A percentile compares a stretch with the other conserved stretches of the same genome.
Conservation (phyloP, 176 grass and related monocot species). For the Typha latifolia region DNA sequence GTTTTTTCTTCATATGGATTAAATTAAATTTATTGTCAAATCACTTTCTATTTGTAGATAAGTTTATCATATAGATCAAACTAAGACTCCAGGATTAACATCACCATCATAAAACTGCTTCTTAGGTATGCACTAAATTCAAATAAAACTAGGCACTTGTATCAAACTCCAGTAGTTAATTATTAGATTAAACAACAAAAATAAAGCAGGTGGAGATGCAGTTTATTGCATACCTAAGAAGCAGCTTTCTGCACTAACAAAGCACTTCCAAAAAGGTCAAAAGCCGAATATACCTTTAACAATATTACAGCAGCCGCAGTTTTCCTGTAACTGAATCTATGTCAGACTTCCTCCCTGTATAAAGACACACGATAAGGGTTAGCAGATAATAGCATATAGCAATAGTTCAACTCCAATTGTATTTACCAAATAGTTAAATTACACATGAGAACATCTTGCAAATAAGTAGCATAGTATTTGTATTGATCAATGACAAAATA, state of each 20-base stretch:
- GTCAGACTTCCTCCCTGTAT: constrained; percentile 66
- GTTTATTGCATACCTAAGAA: neutral
- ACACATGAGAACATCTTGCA: too few relatives aligned
- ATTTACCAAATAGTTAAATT: too few relatives aligned
- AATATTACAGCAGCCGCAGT: constrained; percentile 39
- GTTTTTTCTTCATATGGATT: too few relatives aligned
- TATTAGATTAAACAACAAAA: neutral
- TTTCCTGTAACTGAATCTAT: constrained; percentile 70
- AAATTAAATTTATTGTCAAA: neutral
- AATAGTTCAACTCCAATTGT: too few relatives aligned
- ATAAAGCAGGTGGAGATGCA: too few relatives aligned
- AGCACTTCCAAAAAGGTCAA: neutral
- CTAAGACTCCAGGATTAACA: neutral
- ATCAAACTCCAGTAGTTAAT: neutral
- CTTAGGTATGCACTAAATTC: neutral
- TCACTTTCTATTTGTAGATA: neutral
- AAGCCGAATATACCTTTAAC: constrained; percentile 6
- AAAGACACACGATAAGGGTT: neutral
- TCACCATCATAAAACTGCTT: neutral
- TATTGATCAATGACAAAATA: too few relatives aligned
- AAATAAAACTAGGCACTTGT: neutral
- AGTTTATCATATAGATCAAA: neutral
- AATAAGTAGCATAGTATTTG: too few relatives aligned
- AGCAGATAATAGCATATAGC: too few relatives aligned
- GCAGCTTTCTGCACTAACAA: neutral